phyloP scores from a whole-genome alignment of 257 asterid genomes.

The Forsythia viridissima region DNA sequence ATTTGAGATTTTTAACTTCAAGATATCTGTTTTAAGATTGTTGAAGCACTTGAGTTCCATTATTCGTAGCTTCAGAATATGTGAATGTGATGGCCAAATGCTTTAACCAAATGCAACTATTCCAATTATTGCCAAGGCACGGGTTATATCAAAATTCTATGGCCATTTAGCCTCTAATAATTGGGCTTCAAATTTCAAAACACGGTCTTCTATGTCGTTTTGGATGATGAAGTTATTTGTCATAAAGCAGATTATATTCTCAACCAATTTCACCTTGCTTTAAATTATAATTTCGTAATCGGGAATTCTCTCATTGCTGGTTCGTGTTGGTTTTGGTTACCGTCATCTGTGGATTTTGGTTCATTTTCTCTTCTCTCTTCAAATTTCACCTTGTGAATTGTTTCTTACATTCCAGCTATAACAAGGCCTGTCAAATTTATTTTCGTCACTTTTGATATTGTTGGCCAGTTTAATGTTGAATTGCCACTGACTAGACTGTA shows the following conservation, averaged over 20 bases:
- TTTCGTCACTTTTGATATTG: background rate
- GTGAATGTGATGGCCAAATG: background rate
- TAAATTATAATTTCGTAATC: background rate
- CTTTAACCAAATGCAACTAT: background rate
- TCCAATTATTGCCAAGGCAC: background rate
- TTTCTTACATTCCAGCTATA: background rate
- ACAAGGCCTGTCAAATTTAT: background rate
- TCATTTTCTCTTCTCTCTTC: background rate
- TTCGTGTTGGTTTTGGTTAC: background rate
- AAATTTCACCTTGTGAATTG: background rate
- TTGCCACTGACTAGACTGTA: background rate
- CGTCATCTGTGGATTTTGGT: background rate
- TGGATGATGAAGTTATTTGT: background rate
- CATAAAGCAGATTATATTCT: background rate
- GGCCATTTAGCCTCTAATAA: background rate
- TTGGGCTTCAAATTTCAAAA: background rate
- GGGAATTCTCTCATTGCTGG: background rate
- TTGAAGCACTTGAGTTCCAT: background rate
- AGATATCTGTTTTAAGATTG: background rate
- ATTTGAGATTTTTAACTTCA: background rate
- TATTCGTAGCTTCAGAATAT: background rate
- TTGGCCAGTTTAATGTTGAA: background rate
- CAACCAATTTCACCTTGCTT: background rate
- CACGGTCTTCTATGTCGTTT: background rate
- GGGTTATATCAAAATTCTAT: background rate